Conservation (phyloP, 768 basidiomycete genomes). For the Omphalotus guepiniiformis region DNA sequence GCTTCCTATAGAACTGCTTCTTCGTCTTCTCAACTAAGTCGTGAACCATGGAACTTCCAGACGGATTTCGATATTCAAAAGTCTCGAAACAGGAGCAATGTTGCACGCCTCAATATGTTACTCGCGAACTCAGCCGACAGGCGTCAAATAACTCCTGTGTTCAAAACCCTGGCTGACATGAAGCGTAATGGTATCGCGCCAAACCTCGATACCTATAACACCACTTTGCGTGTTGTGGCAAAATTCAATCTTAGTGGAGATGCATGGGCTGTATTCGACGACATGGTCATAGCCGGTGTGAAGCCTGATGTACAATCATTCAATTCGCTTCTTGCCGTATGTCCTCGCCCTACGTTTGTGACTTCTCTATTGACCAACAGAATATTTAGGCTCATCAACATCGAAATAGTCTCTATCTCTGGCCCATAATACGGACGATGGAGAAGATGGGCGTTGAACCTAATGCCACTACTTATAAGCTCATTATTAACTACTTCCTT, state of each 20-base stretch:
- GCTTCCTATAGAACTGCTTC: too few species aligned
- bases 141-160: conserved; percentile 32
- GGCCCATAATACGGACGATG: conserved; percentile 56
- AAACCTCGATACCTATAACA: conserved; percentile 51
- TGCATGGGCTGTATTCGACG: conserved; percentile 63
- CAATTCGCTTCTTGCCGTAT: conserved; percentile 58
- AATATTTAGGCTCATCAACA: conserved; percentile 43
- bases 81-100: conserved; percentile 16
- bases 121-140: conserved; percentile 34
- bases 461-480: conserved; percentile 49
- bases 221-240: conserved; percentile 48
- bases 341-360: conserved; percentile 7
- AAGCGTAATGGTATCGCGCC: conserved; percentile 52
- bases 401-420: conserved; percentile 34
- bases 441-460: conserved; percentile 40
- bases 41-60: conserved; percentile 11
- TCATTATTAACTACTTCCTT: conserved; percentile 46
- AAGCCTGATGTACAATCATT: conserved; percentile 48
- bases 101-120: conserved; percentile 29
- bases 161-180: conserved; percentile 52
- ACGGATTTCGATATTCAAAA: conserved; percentile 20
- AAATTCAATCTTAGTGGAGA: conserved; percentile 40
- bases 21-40: conserved; percentile 3
- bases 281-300: conserved; percentile 55
- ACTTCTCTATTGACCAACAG: conserved; percentile 10